Conservation (phyloP, 805 yeast genomes). For the Candida incommunis region DNA sequence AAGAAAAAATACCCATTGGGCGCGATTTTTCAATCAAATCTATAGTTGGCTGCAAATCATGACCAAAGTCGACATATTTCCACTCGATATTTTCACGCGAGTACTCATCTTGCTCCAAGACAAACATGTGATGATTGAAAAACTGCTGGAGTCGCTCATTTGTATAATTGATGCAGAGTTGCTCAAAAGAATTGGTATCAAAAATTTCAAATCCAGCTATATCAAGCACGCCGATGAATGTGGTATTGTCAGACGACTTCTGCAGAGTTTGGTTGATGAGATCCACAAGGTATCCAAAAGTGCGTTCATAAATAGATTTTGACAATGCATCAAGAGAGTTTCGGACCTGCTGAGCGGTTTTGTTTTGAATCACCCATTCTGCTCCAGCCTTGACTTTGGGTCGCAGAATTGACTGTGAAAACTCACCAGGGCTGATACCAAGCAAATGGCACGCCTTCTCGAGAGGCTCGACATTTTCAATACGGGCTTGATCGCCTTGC, state of each 20-base stretch:
- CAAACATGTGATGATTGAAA: constrained; percentile 89
- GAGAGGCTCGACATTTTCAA: constrained; percentile 38
- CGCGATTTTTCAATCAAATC: constrained; percentile 68
- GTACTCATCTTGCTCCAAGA: constrained; percentile 95
- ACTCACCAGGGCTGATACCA: constrained; percentile 43
- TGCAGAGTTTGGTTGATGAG: constrained; percentile 59
- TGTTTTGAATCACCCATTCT: constrained; percentile 69
- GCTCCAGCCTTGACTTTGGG: constrained; percentile 88
- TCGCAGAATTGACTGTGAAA: constrained; percentile 46
- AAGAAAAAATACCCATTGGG: constrained; percentile 71
- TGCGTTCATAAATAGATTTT: constrained; percentile 69
- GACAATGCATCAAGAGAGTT: constrained; percentile 77
- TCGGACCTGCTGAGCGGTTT: constrained; percentile 66
- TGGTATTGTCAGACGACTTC: constrained; percentile 24
- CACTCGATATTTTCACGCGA: constrained; percentile 88
- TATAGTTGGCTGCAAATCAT: constrained; percentile 86
- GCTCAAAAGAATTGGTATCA: constrained; percentile 91
- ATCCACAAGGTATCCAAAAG: constrained; percentile 65
- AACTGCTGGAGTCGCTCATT: constrained; percentile 95
- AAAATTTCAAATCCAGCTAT: constrained; percentile 97
- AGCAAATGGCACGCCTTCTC: constrained; percentile 43
- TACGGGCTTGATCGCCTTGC: constrained; percentile 62
- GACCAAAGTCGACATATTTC: constrained; percentile 89
- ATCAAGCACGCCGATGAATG: constrained; percentile 78
- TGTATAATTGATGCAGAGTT: constrained; percentile 89